phyloP scores from a whole-genome alignment of 257 asterid genomes.

The Solanum neorickii region DNA sequence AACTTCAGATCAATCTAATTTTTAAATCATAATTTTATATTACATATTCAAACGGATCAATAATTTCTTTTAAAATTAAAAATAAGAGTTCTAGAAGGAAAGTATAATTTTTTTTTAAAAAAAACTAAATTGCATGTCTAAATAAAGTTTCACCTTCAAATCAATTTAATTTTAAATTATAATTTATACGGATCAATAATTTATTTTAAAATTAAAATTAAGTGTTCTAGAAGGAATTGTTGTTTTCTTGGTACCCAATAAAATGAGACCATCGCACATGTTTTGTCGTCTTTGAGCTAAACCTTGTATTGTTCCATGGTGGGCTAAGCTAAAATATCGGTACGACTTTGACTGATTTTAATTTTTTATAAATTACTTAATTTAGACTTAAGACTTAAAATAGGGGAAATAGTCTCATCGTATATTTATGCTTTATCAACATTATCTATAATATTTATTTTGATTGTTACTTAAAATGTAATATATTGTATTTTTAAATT shows the following conservation, averaged over 20 bases:
- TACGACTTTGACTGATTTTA: neutral
- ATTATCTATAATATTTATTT: no score
- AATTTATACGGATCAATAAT: no score
- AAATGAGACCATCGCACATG: neutral
- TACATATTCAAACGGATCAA: no score
- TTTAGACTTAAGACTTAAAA: neutral
- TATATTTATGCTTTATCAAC: neutral
- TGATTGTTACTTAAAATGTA: no score
- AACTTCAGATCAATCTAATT: no score
- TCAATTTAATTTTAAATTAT: no score
- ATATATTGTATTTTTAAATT: no score
- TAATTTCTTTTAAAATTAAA: no score
- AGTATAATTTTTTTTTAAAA: no score
- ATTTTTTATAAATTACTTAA: neutral
- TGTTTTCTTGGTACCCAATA: neutral
- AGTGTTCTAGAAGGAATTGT: neutral
- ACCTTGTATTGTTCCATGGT: neutral
- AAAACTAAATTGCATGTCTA: no score
- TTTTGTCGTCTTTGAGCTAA: neutral
- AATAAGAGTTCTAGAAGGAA: neutral
- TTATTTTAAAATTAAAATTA: neutral
- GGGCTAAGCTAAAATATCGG: neutral
- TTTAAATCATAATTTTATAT: no score
- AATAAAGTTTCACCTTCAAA: no score
- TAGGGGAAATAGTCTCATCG: neutral